Evolutionary conservation across 2,329 filamentous ascomycete genomes (phyloP).

Genomic region (Scytalidium sp.): DNA sequence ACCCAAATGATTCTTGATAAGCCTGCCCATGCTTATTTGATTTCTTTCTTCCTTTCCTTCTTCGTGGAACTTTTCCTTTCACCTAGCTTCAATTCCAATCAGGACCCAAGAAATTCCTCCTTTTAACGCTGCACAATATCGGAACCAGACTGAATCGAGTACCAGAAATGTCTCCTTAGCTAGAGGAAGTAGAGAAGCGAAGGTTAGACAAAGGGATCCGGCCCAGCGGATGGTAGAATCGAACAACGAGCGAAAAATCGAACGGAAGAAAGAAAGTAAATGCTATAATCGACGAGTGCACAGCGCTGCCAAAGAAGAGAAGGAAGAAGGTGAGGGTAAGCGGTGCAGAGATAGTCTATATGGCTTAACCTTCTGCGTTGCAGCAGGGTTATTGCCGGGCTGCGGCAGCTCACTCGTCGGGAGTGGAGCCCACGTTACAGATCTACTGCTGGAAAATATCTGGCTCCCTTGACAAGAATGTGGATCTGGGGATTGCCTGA

Average conservation of each 20-base stretch:
- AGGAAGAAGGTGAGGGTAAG: constrained; percentile 1
- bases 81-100: constrained; percentile 14
- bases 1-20: constrained; percentile 99
- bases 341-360: constrained; percentile 32
- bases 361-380: constrained; percentile 18
- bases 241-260: constrained; percentile 10
- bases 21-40: constrained; percentile 72
- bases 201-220: constrained; percentile 45
- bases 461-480: constrained; percentile 30
- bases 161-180: constrained; percentile 15
- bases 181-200: constrained; percentile 22
- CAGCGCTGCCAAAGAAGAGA: constrained; percentile 32
- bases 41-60: constrained; percentile 44
- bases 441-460: constrained; percentile 32
- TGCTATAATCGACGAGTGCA: constrained; percentile 41
- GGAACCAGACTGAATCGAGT: constrained; percentile 26
- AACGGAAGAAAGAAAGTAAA: constrained; percentile 30
- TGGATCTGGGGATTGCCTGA: constrained; percentile 35
- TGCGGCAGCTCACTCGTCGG: constrained; percentile 18
- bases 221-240: constrained; percentile 40
- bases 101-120: constrained; percentile 2
- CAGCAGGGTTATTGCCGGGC: constrained; percentile 14
- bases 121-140: constrained; percentile 22
- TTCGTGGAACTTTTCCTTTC: constrained; percentile 12
- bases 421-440: constrained; percentile 25